Evolutionary conservation across 805 yeast species (phyloP), one percentile per base, ranked within the genome.

Genomic region (Lipomyces japonicus): DNA sequence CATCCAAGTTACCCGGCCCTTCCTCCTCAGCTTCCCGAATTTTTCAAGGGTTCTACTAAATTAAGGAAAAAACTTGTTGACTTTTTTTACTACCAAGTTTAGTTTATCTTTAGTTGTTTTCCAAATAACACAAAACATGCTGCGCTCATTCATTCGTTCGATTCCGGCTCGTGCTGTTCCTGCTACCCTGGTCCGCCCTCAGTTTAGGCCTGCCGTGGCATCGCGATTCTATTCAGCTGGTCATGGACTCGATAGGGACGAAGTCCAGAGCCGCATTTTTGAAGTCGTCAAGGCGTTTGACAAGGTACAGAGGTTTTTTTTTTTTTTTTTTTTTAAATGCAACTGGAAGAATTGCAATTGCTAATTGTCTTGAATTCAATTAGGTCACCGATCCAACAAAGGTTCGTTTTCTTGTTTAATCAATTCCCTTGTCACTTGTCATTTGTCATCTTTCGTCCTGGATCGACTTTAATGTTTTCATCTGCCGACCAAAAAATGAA

Each of bases 201-300:
- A 25, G 36, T 50, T 46, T 32, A 42, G 35, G 18, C 37, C 35
- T 19, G 3, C 34, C 31, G 35, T 18, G 41, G 35, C 9, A 42
- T 28, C 26, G 16, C 71, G 79, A 60, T 67, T 77, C 65, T 83
- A 82, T 72, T 66, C 78, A 18, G 78, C 84, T 46, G 81, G 76
- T 48, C 77, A 86, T 30, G 77, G 82, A 41, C 72, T 89, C 62
- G 73, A 84, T 54, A 79, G 81, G 66, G 85, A 82, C 36, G 96
- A 87, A 66, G 90, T 90, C 58, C 78, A 88, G 61, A 75, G 78
- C 57, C 81, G 97, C 72, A 85, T 93, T 47, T 72, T 84, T 55
- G 86, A 84, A 63, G 95, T 93, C 50, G 75, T 84, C 68, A 75
- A 75, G 65, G 75, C 81, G 28, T 80, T 82, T 61, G 79, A 76